Evolutionary conservation across 441 rosid species (phyloP).

Genomic region (Aleurites moluccanus): DNA sequence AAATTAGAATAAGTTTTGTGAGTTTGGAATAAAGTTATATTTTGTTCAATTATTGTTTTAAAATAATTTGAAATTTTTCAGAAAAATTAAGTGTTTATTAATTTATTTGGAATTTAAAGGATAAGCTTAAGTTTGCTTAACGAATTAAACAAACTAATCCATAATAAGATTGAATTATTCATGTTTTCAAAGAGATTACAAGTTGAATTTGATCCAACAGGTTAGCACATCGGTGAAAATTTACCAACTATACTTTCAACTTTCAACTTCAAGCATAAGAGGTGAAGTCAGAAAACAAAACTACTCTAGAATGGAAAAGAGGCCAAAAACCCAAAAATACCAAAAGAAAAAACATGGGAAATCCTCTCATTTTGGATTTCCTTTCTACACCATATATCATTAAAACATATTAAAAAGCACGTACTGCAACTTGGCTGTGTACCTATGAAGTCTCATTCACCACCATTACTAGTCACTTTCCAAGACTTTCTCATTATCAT

Average conservation of each 20-base stretch:
- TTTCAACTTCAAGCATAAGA: neutral
- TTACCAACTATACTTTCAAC: neutral
- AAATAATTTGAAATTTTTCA: no score
- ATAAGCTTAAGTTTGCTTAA: no score
- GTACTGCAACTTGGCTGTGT: neutral
- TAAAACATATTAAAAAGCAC: conserved; percentile 8
- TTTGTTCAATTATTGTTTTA: no score
- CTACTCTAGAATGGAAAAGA: neutral
- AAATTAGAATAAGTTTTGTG: no score
- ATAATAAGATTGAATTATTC: no score
- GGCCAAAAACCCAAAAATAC: conserved; percentile 14
- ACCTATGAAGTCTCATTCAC: conserved; percentile 16
- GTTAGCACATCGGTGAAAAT: neutral
- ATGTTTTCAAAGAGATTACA: no score
- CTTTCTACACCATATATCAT: neutral
- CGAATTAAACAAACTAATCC: no score
- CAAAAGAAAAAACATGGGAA: conserved; percentile 13
- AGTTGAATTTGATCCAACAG: neutral
- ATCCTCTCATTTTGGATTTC: conserved; percentile 12
- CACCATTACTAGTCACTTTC: conserved; percentile 22
- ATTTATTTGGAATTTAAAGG: no score
- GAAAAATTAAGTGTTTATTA: no score
- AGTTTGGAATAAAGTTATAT: no score
- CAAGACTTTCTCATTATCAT: conserved; percentile 35
- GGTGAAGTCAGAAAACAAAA: conserved; percentile 17